Evolutionary conservation across 2,329 filamentous ascomycete genomes (phyloP).

Genomic region (Cordyceps cateniannulata): DNA sequence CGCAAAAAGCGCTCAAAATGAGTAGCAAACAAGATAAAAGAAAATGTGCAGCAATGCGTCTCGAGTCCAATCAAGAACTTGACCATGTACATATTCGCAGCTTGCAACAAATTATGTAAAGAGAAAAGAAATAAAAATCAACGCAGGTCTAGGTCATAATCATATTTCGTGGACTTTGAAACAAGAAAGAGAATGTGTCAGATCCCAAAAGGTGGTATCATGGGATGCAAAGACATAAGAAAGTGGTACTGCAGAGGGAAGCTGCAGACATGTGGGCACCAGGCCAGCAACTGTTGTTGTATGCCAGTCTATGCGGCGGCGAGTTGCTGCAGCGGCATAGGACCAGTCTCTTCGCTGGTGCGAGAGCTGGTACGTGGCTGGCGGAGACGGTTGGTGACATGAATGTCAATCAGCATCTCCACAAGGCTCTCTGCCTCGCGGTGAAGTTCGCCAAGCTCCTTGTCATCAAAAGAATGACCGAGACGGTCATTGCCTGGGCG

Average conservation of each 20-base stretch:
- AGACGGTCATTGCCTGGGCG: constrained; percentile 30
- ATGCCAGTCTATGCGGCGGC: neutral
- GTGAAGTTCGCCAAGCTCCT: constrained; percentile 40
- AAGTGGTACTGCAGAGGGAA: constrained; percentile 10
- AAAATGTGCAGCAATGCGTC: neutral
- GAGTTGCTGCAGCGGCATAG: constrained; percentile 27
- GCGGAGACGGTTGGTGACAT: constrained; percentile 33
- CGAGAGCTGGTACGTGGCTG: constrained; percentile 21
- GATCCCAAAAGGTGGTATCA: constrained; percentile 26
- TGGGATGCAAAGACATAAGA: constrained; percentile 15
- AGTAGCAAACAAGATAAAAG: neutral
- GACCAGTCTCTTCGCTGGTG: constrained; percentile 31
- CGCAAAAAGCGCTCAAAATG: neutral
- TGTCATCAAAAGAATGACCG: constrained; percentile 27
- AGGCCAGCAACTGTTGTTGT: neutral
- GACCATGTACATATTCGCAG: neutral
- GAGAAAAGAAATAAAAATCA: constrained; percentile 1
- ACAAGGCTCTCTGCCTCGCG: constrained; percentile 46
- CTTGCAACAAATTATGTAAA: constrained; percentile 5
- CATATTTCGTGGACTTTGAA: constrained; percentile 18
- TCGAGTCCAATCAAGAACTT: neutral
- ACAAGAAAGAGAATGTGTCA: constrained; percentile 16
- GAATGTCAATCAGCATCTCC: constrained; percentile 45
- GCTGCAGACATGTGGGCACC: neutral
- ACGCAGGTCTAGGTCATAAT: constrained; percentile 18